Percentiles rank a stretch among this genome's conserved stretches.
phyloP scores from a whole-genome alignment of 2,329 filamentous ascomycete genomes.

The Aspergillus brunneoviolaceus region DNA sequence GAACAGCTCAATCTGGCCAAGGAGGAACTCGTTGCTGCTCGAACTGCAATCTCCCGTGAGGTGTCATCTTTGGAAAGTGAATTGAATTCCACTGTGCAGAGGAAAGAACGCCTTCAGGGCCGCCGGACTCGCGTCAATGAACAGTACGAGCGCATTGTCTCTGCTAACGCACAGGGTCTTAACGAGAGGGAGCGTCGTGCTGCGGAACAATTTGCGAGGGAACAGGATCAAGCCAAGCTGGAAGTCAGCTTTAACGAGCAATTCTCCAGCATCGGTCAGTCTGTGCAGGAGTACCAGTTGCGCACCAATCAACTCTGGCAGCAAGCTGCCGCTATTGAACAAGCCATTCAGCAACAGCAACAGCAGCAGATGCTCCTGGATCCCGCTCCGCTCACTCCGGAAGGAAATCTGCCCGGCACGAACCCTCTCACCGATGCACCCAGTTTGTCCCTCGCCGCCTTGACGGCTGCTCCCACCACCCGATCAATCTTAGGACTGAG shows the following conservation, averaged over 20 bases:
- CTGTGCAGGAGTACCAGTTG: conserved; percentile 45
- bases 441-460: conserved; percentile 20
- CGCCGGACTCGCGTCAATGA: conserved; percentile 60
- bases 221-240: conserved; percentile 46
- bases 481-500: conserved; percentile 37
- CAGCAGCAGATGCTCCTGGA: conserved; percentile 46
- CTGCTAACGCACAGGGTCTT: conserved; percentile 58
- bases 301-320: conserved; percentile 46
- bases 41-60: conserved; percentile 53
- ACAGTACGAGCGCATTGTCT: conserved; percentile 60
- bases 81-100: conserved; percentile 52
- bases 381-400: conserved; percentile 56
- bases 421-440: conserved; percentile 37
- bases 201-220: conserved; percentile 47
- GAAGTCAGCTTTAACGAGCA: conserved; percentile 46
- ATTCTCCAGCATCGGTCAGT: conserved; percentile 42
- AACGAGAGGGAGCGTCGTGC: conserved; percentile 54
- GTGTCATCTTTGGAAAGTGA: conserved; percentile 55
- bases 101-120: conserved; percentile 59
- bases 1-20: conserved; percentile 52
- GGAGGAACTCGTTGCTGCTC: conserved; percentile 52
- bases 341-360: conserved; percentile 47
- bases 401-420: conserved; percentile 58
- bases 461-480: conserved; percentile 31
- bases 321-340: conserved; percentile 44